Evolutionary conservation across 2,329 filamentous ascomycete genomes (phyloP).

Genomic region (Niveomyces coronatus): DNA sequence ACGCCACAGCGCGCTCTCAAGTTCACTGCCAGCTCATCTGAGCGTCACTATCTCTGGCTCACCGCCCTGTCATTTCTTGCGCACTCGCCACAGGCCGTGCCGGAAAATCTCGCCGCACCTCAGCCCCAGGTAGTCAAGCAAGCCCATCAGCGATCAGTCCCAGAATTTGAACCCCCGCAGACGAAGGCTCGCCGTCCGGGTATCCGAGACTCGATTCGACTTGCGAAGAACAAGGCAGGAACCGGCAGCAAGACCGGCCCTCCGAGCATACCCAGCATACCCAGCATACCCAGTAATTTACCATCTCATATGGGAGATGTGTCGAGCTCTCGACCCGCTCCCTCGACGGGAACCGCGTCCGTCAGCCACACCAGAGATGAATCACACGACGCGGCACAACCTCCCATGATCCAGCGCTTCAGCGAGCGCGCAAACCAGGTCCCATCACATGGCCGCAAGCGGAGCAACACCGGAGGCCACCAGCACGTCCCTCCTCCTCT

Average conservation of each 20-base stretch:
- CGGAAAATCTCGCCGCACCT: slow-evolving; percentile 54
- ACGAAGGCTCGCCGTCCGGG: slow-evolving; percentile 39
- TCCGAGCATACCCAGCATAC: slow-evolving; percentile 30
- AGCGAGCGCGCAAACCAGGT: slow-evolving; percentile 41
- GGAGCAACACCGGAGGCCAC: slow-evolving; percentile 79
- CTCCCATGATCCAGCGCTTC: slow-evolving; percentile 63
- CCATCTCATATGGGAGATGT: slow-evolving; percentile 27
- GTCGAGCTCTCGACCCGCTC: slow-evolving; percentile 26
- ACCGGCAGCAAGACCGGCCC: slow-evolving; percentile 32
- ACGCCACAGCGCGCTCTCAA: slow-evolving; percentile 91
- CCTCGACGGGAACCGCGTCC: slow-evolving; percentile 28
- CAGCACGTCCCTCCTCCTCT: slow-evolving; percentile 48
- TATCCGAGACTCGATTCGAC: slow-evolving; percentile 80
- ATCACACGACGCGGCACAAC: slow-evolving; percentile 54
- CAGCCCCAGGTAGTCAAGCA: slow-evolving; percentile 27
- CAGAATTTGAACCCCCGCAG: slow-evolving; percentile 40
- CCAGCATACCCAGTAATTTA: slow-evolving; percentile 30
- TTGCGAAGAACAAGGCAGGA: slow-evolving; percentile 63
- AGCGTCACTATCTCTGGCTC: slow-evolving; percentile 91
- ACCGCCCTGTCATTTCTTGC: slow-evolving; percentile 91
- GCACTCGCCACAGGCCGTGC: slow-evolving; percentile 72
- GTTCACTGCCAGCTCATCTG: slow-evolving; percentile 74
- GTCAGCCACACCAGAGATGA: slow-evolving; percentile 33
- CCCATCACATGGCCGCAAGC: slow-evolving; percentile 62
- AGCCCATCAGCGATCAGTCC: slow-evolving; percentile 29